A percentile compares a stretch with the other conserved stretches of the same genome.
phyloP scores from a whole-genome alignment of 2,329 filamentous ascomycete species.

The Fusarium coffeatum region DNA sequence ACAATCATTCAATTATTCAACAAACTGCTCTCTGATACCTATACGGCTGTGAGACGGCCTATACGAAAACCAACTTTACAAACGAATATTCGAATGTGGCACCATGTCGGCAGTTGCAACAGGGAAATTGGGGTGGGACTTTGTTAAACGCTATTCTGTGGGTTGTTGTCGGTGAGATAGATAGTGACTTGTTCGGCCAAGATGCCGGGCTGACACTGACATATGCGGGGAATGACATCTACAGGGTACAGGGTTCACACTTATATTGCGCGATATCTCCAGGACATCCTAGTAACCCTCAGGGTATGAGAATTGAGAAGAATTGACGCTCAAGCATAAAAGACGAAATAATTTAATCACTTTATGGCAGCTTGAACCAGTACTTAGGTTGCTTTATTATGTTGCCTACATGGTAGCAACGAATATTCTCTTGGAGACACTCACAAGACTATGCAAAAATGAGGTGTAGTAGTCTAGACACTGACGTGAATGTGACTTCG shows the following conservation, averaged over 20 bases:
- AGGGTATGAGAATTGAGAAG: too few species aligned
- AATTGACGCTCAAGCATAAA: too few species aligned
- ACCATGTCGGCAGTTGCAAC: not conserved
- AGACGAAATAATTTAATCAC: too few species aligned
- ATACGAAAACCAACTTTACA: not conserved
- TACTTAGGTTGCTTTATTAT: too few species aligned
- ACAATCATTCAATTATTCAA: rapidly evolving
- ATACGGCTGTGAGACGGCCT: not conserved
- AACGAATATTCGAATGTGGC: not conserved
- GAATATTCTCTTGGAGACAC: too few species aligned
- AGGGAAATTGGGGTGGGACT: not conserved
- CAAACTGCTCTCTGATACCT: rapidly evolving
- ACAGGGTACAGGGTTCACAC: not conserved
- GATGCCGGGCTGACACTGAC: not conserved
- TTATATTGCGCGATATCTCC: not conserved
- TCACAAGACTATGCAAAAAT: too few species aligned
- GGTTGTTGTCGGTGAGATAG: not conserved
- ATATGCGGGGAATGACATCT: not conserved
- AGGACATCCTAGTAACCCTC: not conserved
- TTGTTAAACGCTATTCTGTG: not conserved
- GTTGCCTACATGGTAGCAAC: too few species aligned
- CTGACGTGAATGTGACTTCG: rapidly evolving
- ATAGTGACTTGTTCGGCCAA: not conserved
- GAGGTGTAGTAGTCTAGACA: too few species aligned
- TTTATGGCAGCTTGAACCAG: too few species aligned